Evolutionary conservation across 1,139 yeast species (phyloP).

Genomic region (Hyphopichia burtonii): DNA sequence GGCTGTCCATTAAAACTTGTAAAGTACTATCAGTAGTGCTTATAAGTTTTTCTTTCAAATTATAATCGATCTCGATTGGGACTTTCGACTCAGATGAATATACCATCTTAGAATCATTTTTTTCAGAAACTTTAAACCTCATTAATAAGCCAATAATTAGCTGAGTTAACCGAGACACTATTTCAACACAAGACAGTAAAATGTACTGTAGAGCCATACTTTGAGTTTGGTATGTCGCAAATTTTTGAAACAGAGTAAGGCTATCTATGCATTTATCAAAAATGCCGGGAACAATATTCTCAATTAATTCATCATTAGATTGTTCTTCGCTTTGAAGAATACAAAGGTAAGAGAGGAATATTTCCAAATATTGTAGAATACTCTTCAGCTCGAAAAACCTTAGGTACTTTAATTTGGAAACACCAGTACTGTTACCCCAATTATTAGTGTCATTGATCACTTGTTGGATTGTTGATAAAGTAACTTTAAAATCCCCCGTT

Average conservation of each 20-base stretch:
- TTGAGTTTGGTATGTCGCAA: slow-evolving; percentile 4
- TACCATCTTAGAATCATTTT: background rate
- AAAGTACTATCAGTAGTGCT: slow-evolving; percentile 13
- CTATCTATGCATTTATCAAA: slow-evolving; percentile 18
- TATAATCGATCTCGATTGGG: background rate
- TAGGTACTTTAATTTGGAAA: slow-evolving; percentile 13
- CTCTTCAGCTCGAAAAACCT: slow-evolving; percentile 26
- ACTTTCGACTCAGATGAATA: background rate
- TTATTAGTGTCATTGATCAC: slow-evolving; percentile 25
- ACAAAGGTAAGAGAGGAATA: slow-evolving; percentile 30
- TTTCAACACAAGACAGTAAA: slow-evolving; percentile 28
- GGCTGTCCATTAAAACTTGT: slow-evolving; percentile 13
- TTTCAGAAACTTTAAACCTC: slow-evolving; percentile 19
- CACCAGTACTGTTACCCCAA: slow-evolving; percentile 23
- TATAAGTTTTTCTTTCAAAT: background rate
- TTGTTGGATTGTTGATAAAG: slow-evolving; percentile 21
- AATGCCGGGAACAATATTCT: slow-evolving; percentile 21
- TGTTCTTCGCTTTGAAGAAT: slow-evolving; percentile 38
- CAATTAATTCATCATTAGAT: slow-evolving; percentile 18
- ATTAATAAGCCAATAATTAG: slow-evolving; percentile 36
- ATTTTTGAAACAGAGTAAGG: slow-evolving; percentile 13
- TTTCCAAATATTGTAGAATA: slow-evolving; percentile 29
- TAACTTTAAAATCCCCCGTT: slow-evolving; percentile 21
- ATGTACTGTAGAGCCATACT: slow-evolving; percentile 22
- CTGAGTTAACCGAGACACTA: slow-evolving; percentile 33